Evolutionary conservation across 441 rosid genomes (phyloP), one percentile per base, ranked within the genome.

Genomic region (Erodium texanum): DNA sequence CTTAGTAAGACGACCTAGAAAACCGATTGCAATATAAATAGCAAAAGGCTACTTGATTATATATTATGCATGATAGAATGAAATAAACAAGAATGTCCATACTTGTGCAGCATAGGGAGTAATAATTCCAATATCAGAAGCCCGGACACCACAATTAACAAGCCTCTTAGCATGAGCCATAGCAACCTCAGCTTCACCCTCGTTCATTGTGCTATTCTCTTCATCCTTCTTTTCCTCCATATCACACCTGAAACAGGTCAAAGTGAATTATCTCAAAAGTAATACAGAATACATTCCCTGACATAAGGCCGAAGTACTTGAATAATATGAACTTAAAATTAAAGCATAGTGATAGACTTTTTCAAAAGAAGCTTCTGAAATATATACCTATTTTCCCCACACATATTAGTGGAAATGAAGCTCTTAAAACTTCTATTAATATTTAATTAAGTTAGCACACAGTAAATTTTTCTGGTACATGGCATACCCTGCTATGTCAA

Each of bases 201-300:
- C 99, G 50, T 92, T 94, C 77, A 89, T 34, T 1, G 96, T 89
- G 82, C 99, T 92, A 62, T 92, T 97, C 82, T 94, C 98, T 75
- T 94, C 99, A 74, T 92, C 99, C 84, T 94, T 89, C 87, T 89
- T 89, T 83, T 89, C 98, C 73, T 94, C 99, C 98, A 92, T 94
- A 74, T 94, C 97, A 74, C 99, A 92, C 70, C 93, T 89, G 76
- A 67, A 80, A 77, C 64, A 75, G 23, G 73, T 62, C 66, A 76
- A 27, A 9, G 52, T 16, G 63, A 65, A 78, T 58, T 62, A 62
- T 20, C 67, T 22, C 66, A 58, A 62, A 65, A 45, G 15, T 54
- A 38, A 63, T 5, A 67, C 24, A 29, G 56, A 0, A 48, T 1
- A 54, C 29, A 4, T 3, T 54, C 6, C 36, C 36, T 67, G 10